Evolutionary conservation across 257 asterid genomes (phyloP).

Genomic region (Verbena officinalis): DNA sequence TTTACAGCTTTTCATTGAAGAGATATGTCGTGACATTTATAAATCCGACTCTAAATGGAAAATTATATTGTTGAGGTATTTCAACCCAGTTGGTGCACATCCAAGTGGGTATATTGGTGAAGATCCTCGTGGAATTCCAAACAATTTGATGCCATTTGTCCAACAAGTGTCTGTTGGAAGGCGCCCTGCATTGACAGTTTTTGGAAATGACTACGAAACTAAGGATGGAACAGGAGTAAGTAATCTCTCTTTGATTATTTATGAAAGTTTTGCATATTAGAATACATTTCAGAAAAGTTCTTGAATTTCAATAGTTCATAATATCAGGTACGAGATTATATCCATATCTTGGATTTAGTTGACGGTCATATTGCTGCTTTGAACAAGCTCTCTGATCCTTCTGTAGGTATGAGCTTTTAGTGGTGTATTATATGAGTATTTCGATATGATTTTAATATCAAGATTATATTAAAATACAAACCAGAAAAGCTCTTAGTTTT

Average conservation of each 20-base stretch:
- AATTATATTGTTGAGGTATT: conserved; percentile 53
- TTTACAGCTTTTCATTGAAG: conserved; percentile 73
- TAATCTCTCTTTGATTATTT: background rate
- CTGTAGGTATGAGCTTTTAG: conserved; percentile 48
- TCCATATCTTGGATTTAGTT: conserved; percentile 72
- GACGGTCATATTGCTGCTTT: conserved; percentile 76
- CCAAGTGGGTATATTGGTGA: conserved; percentile 48
- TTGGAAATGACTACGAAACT: conserved; percentile 63
- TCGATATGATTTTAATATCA: no score
- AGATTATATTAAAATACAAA: no score
- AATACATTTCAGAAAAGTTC: no score
- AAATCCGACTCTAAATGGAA: conserved; percentile 43
- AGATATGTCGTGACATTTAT: conserved; percentile 60
- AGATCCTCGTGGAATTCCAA: conserved; percentile 55
- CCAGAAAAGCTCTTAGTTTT: background rate
- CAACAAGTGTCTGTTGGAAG: conserved; percentile 55
- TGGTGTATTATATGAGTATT: background rate
- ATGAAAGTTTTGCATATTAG: background rate
- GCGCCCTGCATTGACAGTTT: conserved; percentile 44
- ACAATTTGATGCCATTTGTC: conserved; percentile 52
- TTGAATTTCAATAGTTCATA: no score
- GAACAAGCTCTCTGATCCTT: conserved; percentile 61
- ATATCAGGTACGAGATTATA: conserved; percentile 72
- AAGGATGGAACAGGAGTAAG: conserved; percentile 57
- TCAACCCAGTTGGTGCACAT: conserved; percentile 67